Base-by-base conservation (phyloP, 2,329 filamentous ascomycete genomes). In the Alternaria tenuissima region DNA sequence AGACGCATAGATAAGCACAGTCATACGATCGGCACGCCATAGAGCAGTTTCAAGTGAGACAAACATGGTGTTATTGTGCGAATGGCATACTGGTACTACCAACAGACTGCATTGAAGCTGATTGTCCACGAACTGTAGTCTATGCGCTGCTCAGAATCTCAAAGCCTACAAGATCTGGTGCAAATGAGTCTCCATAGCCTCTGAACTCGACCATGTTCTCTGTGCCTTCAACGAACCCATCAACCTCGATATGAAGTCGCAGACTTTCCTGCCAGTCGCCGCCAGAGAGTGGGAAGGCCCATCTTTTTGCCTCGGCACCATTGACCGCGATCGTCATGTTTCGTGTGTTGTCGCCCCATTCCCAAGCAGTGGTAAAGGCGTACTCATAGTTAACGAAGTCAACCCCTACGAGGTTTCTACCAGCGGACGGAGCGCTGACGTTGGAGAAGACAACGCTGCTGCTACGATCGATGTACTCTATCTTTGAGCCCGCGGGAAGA, bases 341-440 rank as follows among this genome's bases (percentile, higher is more conserved):
- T 18, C 79, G 67, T 9, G 73, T 71, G 43, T 81, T 81, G 14
- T 70, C 66, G 5, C 76, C 75, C 51, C 62, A 69, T 8, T 62
- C 66, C 68, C 72, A 76, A 0, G 76, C 69, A 32, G 78, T 79
- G 0, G 72, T 73, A 20, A 81, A 75, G 3, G 71, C 71, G 38
- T 74, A 73, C 46, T 81, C 79, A 63, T 79, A 79, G 49, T 81
- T 78, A 49, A 81, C 61, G 47, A 79, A 81, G 52, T 81, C 80
- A 20, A 81, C 71, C 1, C 72, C 72, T 1, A 80, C 47, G 6
- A 78, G 60, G 43, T 75, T 77, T 18, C 68, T 76, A 0, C 73
- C 67, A n/a, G 70, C 47, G 3, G 60, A 55, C 4, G 48, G 57
- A 9, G 66, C 64, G 11, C 64, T 71, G 5, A 81, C 69, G 7